A percentile compares a stretch with the other conserved stretches of the same genome.
These are phyloP conservation scores for Gigaspora rosea DNA, from an alignment of 192 early-diverging fungal genomes.

Conservation along the genomic window DNA sequence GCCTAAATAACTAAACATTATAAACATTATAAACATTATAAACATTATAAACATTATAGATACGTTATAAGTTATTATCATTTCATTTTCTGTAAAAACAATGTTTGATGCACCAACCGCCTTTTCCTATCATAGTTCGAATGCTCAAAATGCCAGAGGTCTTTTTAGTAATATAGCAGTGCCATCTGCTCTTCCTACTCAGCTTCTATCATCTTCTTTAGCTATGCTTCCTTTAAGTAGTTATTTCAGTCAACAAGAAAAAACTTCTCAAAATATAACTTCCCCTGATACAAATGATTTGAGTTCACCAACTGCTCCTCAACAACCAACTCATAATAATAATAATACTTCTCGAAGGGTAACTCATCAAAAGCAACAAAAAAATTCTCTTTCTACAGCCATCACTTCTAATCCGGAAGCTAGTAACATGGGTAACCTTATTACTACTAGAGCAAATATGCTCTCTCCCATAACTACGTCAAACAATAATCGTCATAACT, in stretches of 20 bases:
- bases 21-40: no score
- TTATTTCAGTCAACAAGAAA: background rate
- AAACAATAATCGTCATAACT: no score
- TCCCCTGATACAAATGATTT: background rate
- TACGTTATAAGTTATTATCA: background rate
- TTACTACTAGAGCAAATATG: background rate
- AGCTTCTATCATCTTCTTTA: background rate
- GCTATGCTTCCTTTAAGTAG: background rate
- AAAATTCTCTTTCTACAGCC: constrained; percentile 18
- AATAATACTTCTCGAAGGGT: background rate
- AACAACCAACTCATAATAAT: constrained; percentile 1
- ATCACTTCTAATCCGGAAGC: background rate
- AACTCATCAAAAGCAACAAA: constrained; percentile 9
- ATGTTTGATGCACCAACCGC: constrained; percentile 27
- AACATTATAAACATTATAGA: background rate
- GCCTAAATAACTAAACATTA: no score
- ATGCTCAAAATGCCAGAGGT: constrained; percentile 3
- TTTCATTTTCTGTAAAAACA: background rate
- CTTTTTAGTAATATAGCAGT: constrained; percentile 4
- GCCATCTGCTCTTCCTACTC: background rate
- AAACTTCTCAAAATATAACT: background rate
- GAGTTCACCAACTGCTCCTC: background rate
- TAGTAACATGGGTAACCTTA: constrained; percentile 5
- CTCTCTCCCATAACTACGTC: background rate
- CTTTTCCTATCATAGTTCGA: constrained; percentile 8